Conservation (phyloP, 176 grass and related monocot genomes). For the Carex scoparia region DNA sequence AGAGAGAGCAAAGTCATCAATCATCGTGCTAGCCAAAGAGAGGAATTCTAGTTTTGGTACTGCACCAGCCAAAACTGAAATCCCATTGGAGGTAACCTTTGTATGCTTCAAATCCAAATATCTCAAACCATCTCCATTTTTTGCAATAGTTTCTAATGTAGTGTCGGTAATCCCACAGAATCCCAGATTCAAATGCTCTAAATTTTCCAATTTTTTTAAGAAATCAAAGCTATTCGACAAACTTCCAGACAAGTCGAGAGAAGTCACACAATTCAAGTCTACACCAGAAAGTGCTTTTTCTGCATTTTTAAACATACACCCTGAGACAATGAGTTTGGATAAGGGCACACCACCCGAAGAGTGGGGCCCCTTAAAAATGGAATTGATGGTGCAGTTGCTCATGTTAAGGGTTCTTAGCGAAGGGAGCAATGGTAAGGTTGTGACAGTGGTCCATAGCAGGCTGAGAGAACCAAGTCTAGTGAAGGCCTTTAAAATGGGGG, state of each 20-base stretch:
- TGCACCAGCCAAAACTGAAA: constrained; percentile 49
- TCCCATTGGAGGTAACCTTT: constrained; percentile 46
- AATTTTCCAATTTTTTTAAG: constrained; percentile 46
- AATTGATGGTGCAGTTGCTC: constrained; percentile 70
- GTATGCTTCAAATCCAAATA: constrained; percentile 65
- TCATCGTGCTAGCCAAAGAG: constrained; percentile 57
- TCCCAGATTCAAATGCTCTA: constrained; percentile 65
- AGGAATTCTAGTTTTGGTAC: constrained; percentile 56
- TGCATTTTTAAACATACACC: constrained; percentile 42
- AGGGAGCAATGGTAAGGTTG: constrained; percentile 43
- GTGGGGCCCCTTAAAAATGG: constrained; percentile 39
- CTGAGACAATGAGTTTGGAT: constrained; percentile 37
- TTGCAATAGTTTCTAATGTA: constrained; percentile 57
- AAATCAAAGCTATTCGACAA: constrained; percentile 36
- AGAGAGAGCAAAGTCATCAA: constrained; percentile 67
- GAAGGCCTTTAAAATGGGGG: constrained; percentile 45
- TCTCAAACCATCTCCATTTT: constrained; percentile 53
- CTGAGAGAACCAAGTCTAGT: constrained; percentile 62
- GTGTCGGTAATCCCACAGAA: constrained; percentile 48
- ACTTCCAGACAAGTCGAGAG: constrained; percentile 60
- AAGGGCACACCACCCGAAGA: constrained; percentile 32
- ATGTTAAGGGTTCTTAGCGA: constrained; percentile 56
- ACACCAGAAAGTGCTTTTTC: constrained; percentile 51
- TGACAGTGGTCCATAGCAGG: constrained; percentile 71
- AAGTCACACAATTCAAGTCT: constrained; percentile 42